Evolutionary conservation across 148 eudicot species (phyloP), one percentile per base, ranked within the genome.

Genomic region (Chenopodium album): DNA sequence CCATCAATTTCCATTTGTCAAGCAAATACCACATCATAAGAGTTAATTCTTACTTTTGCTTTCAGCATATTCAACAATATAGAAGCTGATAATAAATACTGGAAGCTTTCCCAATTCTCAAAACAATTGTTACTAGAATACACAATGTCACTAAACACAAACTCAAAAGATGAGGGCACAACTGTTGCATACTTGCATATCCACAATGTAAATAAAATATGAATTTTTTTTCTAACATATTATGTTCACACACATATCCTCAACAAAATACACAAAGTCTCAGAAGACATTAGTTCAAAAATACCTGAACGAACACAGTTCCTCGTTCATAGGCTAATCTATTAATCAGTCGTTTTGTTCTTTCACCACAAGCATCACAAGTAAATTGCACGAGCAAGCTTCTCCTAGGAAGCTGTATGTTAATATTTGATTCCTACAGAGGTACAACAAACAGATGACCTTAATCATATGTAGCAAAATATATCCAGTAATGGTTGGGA

Each of bases 261-360:
- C 48, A 59, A 63, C 19, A 73, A 59, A 52, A 20, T 47, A 20
- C 41, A 69, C 20, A 46, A 56, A 67, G 59, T 20, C 60, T 75
- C 19, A 34, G 8, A 75, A 16, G 32, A 16, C 1, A 66, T 23
- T 11, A 73, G 56, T 77, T 54, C 56, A 34, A 54, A 69, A 37
- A 44, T 92, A 94, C 98, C 98, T 96, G 98, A 48, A 96, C 90
- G 89, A 91, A 97, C 54, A 97, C 99, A 47, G 97, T 92, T 79
- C 99, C 99, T 52, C 89, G 88, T 88, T 94, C 98, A 87, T 92
- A 97, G 12, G 99, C 99, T 83, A 93, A 13, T 90, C 93, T 88
- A 76, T 93, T 97, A 77, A 94, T 88, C 29, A 97, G 88, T 87
- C 88, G 88, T 68, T 92, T 87, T 9, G 98, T 89, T 80, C 95